Evolutionary conservation across 805 yeast species (phyloP).

Genomic region (Starmera dryadoides): DNA sequence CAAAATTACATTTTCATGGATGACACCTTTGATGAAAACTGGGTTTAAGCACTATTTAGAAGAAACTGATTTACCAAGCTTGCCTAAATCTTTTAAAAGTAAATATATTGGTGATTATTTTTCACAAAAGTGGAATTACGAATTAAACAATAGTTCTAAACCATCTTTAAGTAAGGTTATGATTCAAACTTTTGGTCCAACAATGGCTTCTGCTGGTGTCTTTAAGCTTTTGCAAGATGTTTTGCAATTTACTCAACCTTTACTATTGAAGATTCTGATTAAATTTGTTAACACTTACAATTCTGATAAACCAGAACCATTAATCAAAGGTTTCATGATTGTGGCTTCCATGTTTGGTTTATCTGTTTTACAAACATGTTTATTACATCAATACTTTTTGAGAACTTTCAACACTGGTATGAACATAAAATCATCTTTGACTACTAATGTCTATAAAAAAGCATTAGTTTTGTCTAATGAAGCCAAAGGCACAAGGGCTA

Average conservation of each 20-base stretch:
- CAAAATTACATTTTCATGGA: conserved; percentile 80
- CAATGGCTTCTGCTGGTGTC: conserved; percentile 59
- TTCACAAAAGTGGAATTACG: conserved; percentile 52
- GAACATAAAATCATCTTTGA: conserved; percentile 63
- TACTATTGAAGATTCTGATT: conserved; percentile 61
- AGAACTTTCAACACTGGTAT: conserved; percentile 71
- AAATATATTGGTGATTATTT: conserved; percentile 43
- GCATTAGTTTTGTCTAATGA: conserved; percentile 65
- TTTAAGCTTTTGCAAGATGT: conserved; percentile 75
- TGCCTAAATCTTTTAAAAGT: conserved; percentile 65
- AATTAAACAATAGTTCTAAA: conserved; percentile 37
- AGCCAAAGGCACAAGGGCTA: conserved; percentile 60
- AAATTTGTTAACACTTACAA: conserved; percentile 43
- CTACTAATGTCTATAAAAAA: conserved; percentile 61
- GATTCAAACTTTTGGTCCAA: conserved; percentile 60
- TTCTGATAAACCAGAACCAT: conserved; percentile 36
- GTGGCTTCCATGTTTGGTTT: conserved; percentile 68
- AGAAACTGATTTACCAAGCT: conserved; percentile 66
- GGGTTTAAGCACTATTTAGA: conserved; percentile 58
- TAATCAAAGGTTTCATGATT: conserved; percentile 70
- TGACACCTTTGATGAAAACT: conserved; percentile 76
- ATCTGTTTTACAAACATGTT: conserved; percentile 71
- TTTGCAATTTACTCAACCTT: conserved; percentile 82
- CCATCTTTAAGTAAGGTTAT: conserved; percentile 58
- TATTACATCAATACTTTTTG: conserved; percentile 74